Evolutionary conservation across 1,284 basidiomycete genomes (phyloP), one percentile per base, ranked within the genome.

Genomic region (Puccinia hordei): DNA sequence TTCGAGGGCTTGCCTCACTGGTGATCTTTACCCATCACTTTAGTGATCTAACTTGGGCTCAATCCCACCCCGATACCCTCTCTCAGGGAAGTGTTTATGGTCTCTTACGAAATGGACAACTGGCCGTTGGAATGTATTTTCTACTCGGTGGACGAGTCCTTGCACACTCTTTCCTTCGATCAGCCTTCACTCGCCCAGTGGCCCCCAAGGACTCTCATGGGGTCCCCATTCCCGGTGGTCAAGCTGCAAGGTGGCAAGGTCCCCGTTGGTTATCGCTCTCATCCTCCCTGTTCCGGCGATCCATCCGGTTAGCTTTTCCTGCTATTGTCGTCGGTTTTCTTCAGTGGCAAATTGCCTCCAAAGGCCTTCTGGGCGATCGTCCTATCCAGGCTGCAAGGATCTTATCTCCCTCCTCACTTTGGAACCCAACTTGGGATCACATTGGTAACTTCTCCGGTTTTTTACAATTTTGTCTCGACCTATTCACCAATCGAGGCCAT

Each of bases 11-110:
- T 68, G 86, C 86, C 44, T 85, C 85, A 65, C 81, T 87, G 77
- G 82, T 87, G 82, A 86, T 86, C 81, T 86, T 86, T 82, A 86
- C 85, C 75, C 86, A 86, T 75, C 86, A 86, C 82, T 87, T 85
- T 76, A 83, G 85, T 77, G 86, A 86, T 82, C 81, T 86, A 61
- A 87, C 86, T 17, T 87, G 85, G 83, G 81, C 84, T 27, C 82
- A 83, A 53, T 83, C 83, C 19, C 83, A 85, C 80, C 86, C 86
- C 3, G 83, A 83, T 17, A 84, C 84, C 0, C 83, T 87, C 46
- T 82, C 84, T 63, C 83, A 84, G 68, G 86, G 86, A 49, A 85
- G 83, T 8, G 82, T 85, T 24, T 82, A 84, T 66, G 86, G 84
- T 44, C 83, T 85, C 82, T 73, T 72, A 27, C 80, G 83, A 49